Conservation (phyloP, 2,329 filamentous ascomycete species). For the Reticulascus tulasneorum region DNA sequence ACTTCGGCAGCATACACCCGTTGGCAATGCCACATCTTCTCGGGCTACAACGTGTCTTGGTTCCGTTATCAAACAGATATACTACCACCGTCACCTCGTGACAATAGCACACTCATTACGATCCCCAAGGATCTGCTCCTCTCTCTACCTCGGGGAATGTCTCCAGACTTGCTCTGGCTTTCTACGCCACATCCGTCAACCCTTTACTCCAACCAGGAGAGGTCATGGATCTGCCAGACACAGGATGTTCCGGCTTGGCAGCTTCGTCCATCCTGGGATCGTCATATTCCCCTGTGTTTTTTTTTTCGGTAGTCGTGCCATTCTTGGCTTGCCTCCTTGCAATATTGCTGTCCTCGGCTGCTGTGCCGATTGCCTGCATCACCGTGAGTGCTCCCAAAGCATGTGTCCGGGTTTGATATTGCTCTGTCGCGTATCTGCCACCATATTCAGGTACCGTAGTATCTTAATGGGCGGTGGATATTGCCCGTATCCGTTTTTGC, state of each 20-base stretch:
- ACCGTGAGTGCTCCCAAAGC: neutral
- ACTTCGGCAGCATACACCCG: no score
- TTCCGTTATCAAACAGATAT: no score
- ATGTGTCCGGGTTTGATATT: neutral
- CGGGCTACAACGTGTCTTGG: no score
- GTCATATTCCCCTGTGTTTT: conserved; percentile 1
- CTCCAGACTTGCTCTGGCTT: no score
- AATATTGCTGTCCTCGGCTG: neutral
- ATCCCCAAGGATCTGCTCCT: no score
- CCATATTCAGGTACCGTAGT: neutral
- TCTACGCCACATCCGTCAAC: no score
- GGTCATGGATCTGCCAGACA: neutral
- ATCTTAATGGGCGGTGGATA: no score
- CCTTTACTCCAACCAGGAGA: no score
- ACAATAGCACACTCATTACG: no score
- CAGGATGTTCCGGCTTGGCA: conserved; percentile 11
- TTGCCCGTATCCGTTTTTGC: neutral
- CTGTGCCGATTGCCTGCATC: neutral
- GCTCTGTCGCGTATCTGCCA: neutral
- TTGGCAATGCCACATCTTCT: no score
- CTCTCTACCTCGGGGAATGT: no score
- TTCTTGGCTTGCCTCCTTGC: neutral
- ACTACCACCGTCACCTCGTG: no score
- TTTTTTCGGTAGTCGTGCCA: neutral
- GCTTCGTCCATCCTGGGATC: neutral